These are phyloP conservation scores for Penicillium simplicissimum DNA, from an alignment of 495 filamentous ascomycete species.

Conservation along the genomic window DNA sequence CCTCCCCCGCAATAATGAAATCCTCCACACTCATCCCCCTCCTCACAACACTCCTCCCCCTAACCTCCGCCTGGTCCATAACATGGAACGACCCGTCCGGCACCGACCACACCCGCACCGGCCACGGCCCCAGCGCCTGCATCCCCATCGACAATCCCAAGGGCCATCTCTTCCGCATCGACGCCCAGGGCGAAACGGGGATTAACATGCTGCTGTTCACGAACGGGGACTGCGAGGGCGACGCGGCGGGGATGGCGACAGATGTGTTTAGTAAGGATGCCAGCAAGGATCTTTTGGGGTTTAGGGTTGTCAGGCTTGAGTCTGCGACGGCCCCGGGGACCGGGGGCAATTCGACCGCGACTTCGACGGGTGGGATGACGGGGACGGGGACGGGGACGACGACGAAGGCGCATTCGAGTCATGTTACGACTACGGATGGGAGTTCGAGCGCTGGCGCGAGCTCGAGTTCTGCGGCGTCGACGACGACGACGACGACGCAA, in stretches of 20 bases:
- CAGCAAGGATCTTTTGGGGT: slow-evolving; percentile 15
- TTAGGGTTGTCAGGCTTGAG: slow-evolving; percentile 22
- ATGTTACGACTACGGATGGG: background rate
- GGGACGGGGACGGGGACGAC: background rate
- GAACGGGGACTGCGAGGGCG: slow-evolving; percentile 18
- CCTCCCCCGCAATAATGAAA: slow-evolving; percentile 23
- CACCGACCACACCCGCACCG: slow-evolving; percentile 11
- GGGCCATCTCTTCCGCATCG: slow-evolving; percentile 22
- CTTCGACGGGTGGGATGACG: background rate
- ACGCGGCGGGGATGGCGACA: slow-evolving; percentile 19
- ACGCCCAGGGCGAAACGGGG: slow-evolving; percentile 17
- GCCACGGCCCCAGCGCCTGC: slow-evolving; percentile 22
- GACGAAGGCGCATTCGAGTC: background rate
- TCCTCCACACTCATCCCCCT: slow-evolving; percentile 13
- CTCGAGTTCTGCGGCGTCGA: background rate
- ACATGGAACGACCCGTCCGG: slow-evolving; percentile 22
- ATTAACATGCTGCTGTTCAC: slow-evolving; percentile 30
- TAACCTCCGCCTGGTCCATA: slow-evolving; percentile 22
- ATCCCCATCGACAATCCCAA: slow-evolving; percentile 21
- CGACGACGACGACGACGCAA: background rate
- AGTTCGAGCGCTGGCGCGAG: background rate
- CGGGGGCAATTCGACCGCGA: background rate
- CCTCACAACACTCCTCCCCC: slow-evolving; percentile 11
- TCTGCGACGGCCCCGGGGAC: background rate
- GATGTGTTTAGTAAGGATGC: slow-evolving; percentile 18